Evolutionary conservation across 352 stramenopile genomes (phyloP), one percentile per base, ranked within the genome.

Genomic region (Pythium guiyangense): DNA sequence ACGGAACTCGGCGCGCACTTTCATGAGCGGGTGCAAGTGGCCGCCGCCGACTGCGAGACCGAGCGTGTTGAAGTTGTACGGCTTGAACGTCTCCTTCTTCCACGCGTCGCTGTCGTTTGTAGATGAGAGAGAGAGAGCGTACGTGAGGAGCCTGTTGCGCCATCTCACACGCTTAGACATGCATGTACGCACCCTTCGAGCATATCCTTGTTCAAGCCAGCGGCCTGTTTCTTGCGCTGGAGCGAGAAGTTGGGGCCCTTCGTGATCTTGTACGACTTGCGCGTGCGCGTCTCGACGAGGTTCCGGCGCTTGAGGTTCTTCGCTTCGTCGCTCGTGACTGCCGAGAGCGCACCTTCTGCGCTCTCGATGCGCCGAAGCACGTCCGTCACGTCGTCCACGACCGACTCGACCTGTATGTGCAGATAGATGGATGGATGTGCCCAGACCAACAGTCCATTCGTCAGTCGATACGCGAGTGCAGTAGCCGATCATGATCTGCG

Each of bases 201-300:
- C 96, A 99, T 99, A 62, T 99, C 97, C 77, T 98, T 98, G 25
- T 94, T 99, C 29, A 99, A 71, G 50, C 98, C 97, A 18, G 96
- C 96, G 2, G 95, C 86, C 71, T 98, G 97, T 68, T 98, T 99
- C 59, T 94, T 92, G 54, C 97, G 90, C 66, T 97, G 67, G 47
- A 97, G 68, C 40, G 91, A 81, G 64, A 98, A 99, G 40, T 96
- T 84, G 8, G 70, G 58, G 35, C 97, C 97, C 62, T 98, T 97
- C 12, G 68, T 89, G 42, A 99, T 81, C 53, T 79, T 76, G 79
- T 97, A 99, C 31, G 91, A 98, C 77, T 99, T 99, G 57, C 92
- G 82, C 34, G 77, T 90, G 49, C 83, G 80, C 52, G 94, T 57
- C 31, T 93, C 80, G 4, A 88, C 63, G 52, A 96, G 75, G 52